Evolutionary conservation across 306 rosid genomes (phyloP).

Genomic region (Chamaecrista fasciculata): DNA sequence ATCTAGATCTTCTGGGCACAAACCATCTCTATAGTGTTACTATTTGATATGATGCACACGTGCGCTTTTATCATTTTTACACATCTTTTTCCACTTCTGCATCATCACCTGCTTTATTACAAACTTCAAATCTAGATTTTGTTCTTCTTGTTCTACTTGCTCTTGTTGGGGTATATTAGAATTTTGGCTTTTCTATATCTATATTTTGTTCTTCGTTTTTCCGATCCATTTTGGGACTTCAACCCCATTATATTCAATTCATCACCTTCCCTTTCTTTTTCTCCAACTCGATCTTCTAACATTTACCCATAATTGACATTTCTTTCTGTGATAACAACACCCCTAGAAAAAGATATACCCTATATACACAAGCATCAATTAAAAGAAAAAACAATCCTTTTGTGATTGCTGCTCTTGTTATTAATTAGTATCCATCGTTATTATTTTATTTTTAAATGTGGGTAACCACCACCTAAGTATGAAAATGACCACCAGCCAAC

Average conservation of each 20-base stretch:
- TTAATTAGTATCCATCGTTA: too few relatives aligned
- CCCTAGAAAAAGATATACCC: conserved; percentile 36
- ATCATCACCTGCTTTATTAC: conserved; percentile 43
- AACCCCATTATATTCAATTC: not conserved
- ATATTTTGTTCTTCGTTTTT: conserved; percentile 18
- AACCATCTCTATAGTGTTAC: conserved; percentile 26
- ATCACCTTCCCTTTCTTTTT: not conserved
- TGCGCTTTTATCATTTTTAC: conserved; percentile 40
- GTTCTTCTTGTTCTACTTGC: conserved; percentile 19
- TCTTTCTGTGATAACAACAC: conserved; percentile 49
- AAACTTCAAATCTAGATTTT: conserved; percentile 22
- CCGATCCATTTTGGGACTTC: conserved; percentile 30
- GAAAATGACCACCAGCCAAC: conserved; percentile 91
- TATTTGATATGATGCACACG: conserved; percentile 51
- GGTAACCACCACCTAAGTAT: conserved; percentile 68
- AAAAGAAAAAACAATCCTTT: conserved; percentile 36
- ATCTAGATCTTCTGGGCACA: conserved; percentile 30
- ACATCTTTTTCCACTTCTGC: conserved; percentile 31
- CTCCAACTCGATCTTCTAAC: not conserved
- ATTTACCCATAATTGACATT: conserved; percentile 44
- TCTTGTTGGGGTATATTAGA: conserved; percentile 20
- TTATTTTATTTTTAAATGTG: conserved; percentile 32
- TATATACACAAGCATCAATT: conserved; percentile 32
- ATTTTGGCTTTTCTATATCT: conserved; percentile 35
- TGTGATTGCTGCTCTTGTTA: conserved; percentile 44